Evolutionary conservation across 805 yeast genomes (phyloP), one percentile per base, ranked within the genome.

Genomic region (Yarrowia hollandica): DNA sequence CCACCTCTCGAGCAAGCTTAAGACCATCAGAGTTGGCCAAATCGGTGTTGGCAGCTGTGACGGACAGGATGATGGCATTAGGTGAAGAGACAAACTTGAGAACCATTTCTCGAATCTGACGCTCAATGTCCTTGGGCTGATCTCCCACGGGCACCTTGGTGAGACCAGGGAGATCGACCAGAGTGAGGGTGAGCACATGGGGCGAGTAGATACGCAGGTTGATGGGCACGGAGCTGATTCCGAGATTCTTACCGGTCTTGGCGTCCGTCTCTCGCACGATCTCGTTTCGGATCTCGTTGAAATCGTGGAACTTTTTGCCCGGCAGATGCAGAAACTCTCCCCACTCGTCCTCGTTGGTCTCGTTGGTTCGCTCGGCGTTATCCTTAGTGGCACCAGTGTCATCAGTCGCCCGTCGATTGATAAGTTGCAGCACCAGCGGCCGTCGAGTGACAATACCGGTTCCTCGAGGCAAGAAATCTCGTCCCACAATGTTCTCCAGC

Each of bases 101-200:
- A 48, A 94, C 78, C 90, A 94, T 86, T 64, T 90, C 96, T 69
- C 90, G 85, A 68, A 94, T 94, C 75, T 90, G 97, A 64, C 81
- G 83, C 76, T 94, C 99, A 65, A 94, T 94, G 73, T 94, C 99
- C 67, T 88, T 86, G 59, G 99, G 99, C 75, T 94, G 99, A 75
- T 94, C 99, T 52, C 99, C 99, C 60, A 94, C 97, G 4, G 99
- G 99, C 34, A 94, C 99, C 72, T 94, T 94, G 37, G 99, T 94
- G 68, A 94, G 81, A 62, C 99, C 99, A 9, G 99, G 99, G 68
- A 94, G 80, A 75, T 94, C 99, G 37, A 94, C 97, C 67, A 94
- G 80, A 7, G 99, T 94, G 71, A 92, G 81, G 16, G 97, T 91
- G 64, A 92, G 78, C 44, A 92, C 98, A 66, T 90, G 90, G 19